These are phyloP conservation scores for Durotheca rogersii DNA, from an alignment of 495 filamentous ascomycete genomes.

Conservation along the genomic window DNA sequence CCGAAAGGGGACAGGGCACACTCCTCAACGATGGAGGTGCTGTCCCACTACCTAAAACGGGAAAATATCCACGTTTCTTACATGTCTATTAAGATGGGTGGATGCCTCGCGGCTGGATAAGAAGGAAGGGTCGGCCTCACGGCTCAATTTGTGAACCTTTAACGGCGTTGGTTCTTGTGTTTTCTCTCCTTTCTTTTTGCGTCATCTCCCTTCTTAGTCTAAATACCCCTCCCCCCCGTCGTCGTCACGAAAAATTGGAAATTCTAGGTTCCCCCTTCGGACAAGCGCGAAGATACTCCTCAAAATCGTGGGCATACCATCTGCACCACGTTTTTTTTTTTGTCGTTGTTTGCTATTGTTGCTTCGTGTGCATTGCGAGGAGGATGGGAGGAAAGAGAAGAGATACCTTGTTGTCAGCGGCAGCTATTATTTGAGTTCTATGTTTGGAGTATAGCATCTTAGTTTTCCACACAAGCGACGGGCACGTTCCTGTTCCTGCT, in stretches of 20 bases:
- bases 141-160: slow-evolving; percentile 37
- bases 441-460: too few species aligned
- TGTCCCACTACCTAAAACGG: neutral
- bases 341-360: too few species aligned
- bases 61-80: slow-evolving; percentile 17
- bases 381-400: too few species aligned
- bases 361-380: too few species aligned
- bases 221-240: too few species aligned
- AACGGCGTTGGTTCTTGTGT: slow-evolving; percentile 26
- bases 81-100: slow-evolving; percentile 37
- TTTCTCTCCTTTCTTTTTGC: slow-evolving; percentile 4
- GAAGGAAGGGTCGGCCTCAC: slow-evolving; percentile 50
- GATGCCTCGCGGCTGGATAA: slow-evolving; percentile 48
- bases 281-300: too few species aligned
- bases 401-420: too few species aligned
- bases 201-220: slow-evolving; percentile 18
- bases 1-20: neutral
- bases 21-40: slow-evolving; percentile 2
- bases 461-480: too few species aligned
- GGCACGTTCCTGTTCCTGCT: too few species aligned
- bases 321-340: too few species aligned
- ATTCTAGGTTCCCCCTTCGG: neutral
- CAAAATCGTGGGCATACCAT: neutral
- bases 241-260: slow-evolving; percentile 14
- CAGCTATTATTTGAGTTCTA: too few species aligned